phyloP scores from a whole-genome alignment of 768 basidiomycete genomes.

The Podaxis rugospora region DNA sequence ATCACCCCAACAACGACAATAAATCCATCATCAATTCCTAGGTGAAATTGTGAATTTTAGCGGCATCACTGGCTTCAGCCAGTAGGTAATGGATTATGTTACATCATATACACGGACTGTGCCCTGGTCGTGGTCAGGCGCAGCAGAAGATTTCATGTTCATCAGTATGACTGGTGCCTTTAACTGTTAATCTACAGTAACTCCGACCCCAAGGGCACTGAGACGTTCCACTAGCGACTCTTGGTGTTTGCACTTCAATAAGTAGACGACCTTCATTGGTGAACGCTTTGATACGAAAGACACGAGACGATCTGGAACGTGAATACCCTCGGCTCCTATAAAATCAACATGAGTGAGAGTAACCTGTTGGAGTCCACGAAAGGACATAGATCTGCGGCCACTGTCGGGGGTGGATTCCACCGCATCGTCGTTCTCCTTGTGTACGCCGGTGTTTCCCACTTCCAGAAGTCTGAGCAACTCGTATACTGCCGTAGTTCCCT shows the following conservation, averaged over 20 bases:
- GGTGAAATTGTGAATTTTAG: conserved; percentile 12
- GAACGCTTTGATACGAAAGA: not conserved
- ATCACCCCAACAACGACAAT: not conserved
- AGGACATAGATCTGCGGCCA: not conserved
- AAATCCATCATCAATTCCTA: not conserved
- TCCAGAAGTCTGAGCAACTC: not conserved
- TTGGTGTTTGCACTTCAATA: not conserved
- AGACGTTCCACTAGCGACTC: not conserved
- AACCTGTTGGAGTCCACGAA: not conserved
- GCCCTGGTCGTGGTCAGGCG: not conserved
- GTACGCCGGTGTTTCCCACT: not conserved
- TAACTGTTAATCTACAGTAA: not conserved
- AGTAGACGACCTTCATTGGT: not conserved
- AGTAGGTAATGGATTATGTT: conserved; percentile 1
- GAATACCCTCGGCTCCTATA: not conserved
- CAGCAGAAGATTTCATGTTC: not conserved
- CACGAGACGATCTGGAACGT: not conserved
- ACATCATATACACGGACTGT: not conserved
- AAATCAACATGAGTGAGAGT: not conserved
- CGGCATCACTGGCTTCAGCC: conserved; percentile 8
- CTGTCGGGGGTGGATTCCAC: not conserved
- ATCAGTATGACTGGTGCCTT: not conserved
- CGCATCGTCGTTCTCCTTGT: not conserved
- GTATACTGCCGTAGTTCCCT: not conserved
- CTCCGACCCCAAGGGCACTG: not conserved